Evolutionary conservation across 345 rosid species (phyloP).

Genomic region (Populus deltoides): DNA sequence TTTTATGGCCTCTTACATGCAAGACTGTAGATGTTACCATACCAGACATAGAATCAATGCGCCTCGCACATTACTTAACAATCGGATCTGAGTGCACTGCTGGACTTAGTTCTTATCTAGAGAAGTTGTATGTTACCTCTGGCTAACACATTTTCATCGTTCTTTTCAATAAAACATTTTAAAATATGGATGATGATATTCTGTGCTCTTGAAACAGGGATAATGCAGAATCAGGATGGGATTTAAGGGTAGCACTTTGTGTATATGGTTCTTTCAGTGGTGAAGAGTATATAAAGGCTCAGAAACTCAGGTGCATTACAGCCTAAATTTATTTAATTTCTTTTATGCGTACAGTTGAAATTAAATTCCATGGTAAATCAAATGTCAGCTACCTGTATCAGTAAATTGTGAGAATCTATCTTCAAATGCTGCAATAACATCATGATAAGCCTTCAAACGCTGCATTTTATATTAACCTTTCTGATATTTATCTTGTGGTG

Average conservation of each 20-base stretch:
- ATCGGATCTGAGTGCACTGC: constrained; percentile 61
- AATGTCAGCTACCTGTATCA: too few relatives aligned
- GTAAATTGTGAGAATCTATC: too few relatives aligned
- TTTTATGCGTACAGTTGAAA: neutral
- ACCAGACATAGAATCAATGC: constrained; percentile 73
- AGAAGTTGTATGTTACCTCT: constrained; percentile 41
- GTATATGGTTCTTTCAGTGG: constrained; percentile 57
- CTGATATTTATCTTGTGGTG: too few relatives aligned
- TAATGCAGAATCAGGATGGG: constrained; percentile 54
- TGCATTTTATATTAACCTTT: too few relatives aligned
- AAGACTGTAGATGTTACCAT: constrained; percentile 61
- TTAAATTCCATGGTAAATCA: too few relatives aligned
- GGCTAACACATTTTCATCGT: neutral
- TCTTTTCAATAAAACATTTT: neutral
- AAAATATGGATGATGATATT: constrained; percentile 2
- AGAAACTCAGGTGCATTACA: constrained; percentile 48
- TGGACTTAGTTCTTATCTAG: constrained; percentile 43
- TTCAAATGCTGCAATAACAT: too few relatives aligned
- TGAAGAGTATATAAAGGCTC: constrained; percentile 60
- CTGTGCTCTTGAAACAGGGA: constrained; percentile 34
- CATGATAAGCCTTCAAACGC: too few relatives aligned
- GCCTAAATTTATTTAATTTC: neutral
- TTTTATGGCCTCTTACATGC: neutral
- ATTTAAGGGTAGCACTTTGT: constrained; percentile 56
- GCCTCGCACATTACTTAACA: constrained; percentile 69